phyloP scores from a whole-genome alignment of 1,139 yeast genomes.

The Suhomyces terraborum region DNA sequence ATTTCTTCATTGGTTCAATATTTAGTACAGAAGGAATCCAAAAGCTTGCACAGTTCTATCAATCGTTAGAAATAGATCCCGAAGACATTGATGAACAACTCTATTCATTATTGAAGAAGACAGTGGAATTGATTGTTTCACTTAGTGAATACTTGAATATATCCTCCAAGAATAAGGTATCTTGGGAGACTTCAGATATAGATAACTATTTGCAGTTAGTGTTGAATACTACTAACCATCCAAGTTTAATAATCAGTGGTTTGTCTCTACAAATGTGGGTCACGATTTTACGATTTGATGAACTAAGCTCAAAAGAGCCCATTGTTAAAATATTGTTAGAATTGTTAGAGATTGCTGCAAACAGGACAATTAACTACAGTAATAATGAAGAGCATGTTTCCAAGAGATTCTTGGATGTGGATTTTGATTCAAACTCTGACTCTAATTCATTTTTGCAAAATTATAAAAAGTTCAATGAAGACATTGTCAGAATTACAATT shows the following conservation, averaged over 20 bases:
- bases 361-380: constrained; percentile 73
- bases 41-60: constrained; percentile 66
- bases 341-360: constrained; percentile 74
- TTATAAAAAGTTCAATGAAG: constrained; percentile 84
- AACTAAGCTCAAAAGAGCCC: constrained; percentile 54
- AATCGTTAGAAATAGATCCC: constrained; percentile 62
- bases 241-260: constrained; percentile 88
- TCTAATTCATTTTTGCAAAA: constrained; percentile 74
- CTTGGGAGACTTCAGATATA: constrained; percentile 57
- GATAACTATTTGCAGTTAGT: constrained; percentile 71
- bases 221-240: constrained; percentile 76
- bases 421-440: constrained; percentile 88
- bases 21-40: constrained; percentile 72
- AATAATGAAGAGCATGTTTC: constrained; percentile 65
- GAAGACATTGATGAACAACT: constrained; percentile 76
- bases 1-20: constrained; percentile 76
- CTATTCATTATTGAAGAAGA: constrained; percentile 80
- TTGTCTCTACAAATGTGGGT: constrained; percentile 95
- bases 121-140: constrained; percentile 92
- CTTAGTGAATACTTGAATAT: constrained; percentile 74
- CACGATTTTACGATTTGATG: constrained; percentile 79
- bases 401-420: constrained; percentile 68
- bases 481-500: constrained; percentile 82
- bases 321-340: constrained; percentile 59
- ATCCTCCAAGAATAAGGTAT: constrained; percentile 39